These are phyloP conservation scores for Malassezia japonica DNA, from an alignment of 1,284 basidiomycete genomes.

Conservation along the genomic window DNA sequence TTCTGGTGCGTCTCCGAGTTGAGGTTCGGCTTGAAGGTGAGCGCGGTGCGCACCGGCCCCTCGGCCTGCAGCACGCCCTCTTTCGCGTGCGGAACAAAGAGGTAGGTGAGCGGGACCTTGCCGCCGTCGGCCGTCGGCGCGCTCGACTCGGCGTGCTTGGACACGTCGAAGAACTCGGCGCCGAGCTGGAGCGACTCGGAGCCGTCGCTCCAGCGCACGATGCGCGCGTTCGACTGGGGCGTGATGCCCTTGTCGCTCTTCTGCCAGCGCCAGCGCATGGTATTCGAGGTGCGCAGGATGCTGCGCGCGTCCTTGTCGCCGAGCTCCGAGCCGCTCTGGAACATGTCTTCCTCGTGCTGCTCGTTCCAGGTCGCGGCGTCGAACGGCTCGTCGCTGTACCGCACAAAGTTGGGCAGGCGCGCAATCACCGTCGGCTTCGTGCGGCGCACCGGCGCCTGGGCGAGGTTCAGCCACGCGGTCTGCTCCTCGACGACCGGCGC, in stretches of 20 bases:
- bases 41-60: slow-evolving; percentile 67
- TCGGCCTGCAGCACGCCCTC: slow-evolving; percentile 75
- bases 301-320: slow-evolving; percentile 30
- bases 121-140: slow-evolving; percentile 12
- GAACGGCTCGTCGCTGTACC: slow-evolving; percentile 31
- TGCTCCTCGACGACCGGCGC: slow-evolving; percentile 57
- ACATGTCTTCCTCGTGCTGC: slow-evolving; percentile 28
- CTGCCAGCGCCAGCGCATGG: slow-evolving; percentile 78
- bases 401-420: slow-evolving; percentile 42
- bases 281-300: slow-evolving; percentile 70
- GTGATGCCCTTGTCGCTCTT: slow-evolving; percentile 60
- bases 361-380: slow-evolving; percentile 33
- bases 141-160: slow-evolving; percentile 23
- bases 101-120: slow-evolving; percentile 55
- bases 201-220: slow-evolving; percentile 86
- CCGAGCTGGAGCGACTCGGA: slow-evolving; percentile 74
- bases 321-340: slow-evolving; percentile 52
- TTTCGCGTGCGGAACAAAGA: slow-evolving; percentile 78
- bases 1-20: slow-evolving; percentile 78
- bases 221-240: slow-evolving; percentile 73
- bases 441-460: slow-evolving; percentile 34
- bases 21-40: slow-evolving; percentile 76
- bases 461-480: slow-evolving; percentile 43
- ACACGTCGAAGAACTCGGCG: slow-evolving; percentile 75
- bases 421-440: slow-evolving; percentile 41